Evolutionary conservation across 257 asterid genomes (phyloP).

Genomic region (Capsicum chinense): DNA sequence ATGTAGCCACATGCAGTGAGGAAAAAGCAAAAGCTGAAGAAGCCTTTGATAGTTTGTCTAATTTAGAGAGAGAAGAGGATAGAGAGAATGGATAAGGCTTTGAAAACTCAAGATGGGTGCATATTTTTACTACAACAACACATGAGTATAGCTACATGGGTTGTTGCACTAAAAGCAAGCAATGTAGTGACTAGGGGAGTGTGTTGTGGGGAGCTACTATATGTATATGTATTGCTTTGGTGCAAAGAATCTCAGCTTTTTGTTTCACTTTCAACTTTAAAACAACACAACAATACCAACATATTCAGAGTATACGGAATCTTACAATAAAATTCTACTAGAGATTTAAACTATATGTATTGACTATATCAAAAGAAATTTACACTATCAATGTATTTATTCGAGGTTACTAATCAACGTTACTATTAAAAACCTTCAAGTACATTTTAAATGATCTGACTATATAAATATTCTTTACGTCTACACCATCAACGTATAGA

Average conservation of each 20-base stretch:
- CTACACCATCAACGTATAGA: background rate
- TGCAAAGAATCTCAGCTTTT: constrained; percentile 45
- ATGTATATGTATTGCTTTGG: constrained; percentile 27
- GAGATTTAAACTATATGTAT: too few species aligned
- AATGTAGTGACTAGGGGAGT: constrained; percentile 30
- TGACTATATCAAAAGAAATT: too few species aligned
- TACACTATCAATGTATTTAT: too few species aligned
- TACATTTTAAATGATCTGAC: background rate
- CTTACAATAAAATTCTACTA: too few species aligned
- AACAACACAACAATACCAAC: background rate
- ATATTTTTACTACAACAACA: constrained; percentile 3
- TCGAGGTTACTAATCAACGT: too few species aligned
- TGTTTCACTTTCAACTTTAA: constrained; percentile 12
- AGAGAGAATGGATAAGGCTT: constrained; percentile 42
- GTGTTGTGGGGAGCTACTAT: constrained; percentile 28
- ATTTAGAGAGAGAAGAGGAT: background rate
- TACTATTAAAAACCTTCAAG: too few species aligned
- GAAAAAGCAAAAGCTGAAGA: constrained; percentile 42
- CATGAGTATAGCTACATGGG: constrained; percentile 32
- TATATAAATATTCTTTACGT: background rate
- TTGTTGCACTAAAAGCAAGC: constrained; percentile 48
- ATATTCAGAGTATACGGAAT: too few species aligned
- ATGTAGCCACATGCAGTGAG: background rate
- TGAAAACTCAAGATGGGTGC: constrained; percentile 20
- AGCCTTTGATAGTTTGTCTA: constrained; percentile 23